Evolutionary conservation across 257 asterid genomes (phyloP), one percentile per base, ranked within the genome.

Genomic region (Solanum appendiculatum): DNA sequence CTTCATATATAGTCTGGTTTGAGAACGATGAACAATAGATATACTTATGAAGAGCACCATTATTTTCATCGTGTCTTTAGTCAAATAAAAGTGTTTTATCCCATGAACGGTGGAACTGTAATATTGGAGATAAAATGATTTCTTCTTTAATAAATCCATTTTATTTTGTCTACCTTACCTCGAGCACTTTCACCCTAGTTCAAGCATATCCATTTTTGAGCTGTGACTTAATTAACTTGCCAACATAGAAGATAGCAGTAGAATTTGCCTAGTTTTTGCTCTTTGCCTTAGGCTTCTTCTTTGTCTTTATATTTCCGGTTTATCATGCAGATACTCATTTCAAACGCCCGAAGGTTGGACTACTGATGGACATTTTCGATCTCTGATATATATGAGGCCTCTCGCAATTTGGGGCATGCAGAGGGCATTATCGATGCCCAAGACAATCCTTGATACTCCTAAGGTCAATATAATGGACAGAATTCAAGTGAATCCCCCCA

Each of bases 301-400:
- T 29, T 48, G 85, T 51, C 68, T 5, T 46, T 31, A 80, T 46
- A 66, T 46, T 60, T 14, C 86, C 48, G 5, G 63, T 34, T 70
- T 86, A 34, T 88, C 44, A 13, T 89, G 92, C 91, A 97, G 99
- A 80, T 97, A 97, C 80, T 88, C 98, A 0, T 97, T 97, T 73
- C 99, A 97, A 89, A 97, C 99, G 1, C 99, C 99, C 0, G 99
- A 97, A 90, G 99, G 91, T 29, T 97, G 99, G 99, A 93, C 99
- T 1, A 92, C 68, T 0, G 99, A 91, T n/a, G 99, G 99, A 73
- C 98, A 96, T 88, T 97, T 96, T 48, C 93, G 99, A 25, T 97
- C 99, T n/a, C 95, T 96, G 2, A 88, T 92, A 91, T 97, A 97
- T 46, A 97, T 97, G 99, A 93, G 99, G 86, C 99, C 99, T 3